Base-by-base conservation (phyloP, 169 alveolate species). In the Neospora caninum region DNA sequence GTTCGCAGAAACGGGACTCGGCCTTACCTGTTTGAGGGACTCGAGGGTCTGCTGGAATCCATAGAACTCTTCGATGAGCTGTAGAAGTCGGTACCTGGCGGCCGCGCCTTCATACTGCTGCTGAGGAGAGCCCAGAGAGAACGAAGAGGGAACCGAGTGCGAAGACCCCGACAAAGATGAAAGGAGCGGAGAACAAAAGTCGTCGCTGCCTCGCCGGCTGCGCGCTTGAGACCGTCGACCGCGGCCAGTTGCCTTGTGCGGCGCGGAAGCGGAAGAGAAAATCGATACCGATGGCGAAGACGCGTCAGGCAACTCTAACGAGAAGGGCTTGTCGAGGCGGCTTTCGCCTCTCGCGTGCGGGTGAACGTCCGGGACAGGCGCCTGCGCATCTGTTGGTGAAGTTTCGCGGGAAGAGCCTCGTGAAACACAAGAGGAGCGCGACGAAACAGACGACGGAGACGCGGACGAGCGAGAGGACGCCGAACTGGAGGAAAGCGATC, bases 41-140 rank as follows among this genome's bases (percentile, higher is more conserved):
- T 82, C 89, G 53, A 82, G 89, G n/a, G 54, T 82, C 25, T 82
- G 89, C 64, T 82, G 89, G 27, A 82, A 39, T 18, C 43, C 53
- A 31, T 82, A 82, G 64, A 82, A 82, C 34, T 82, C 89, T 34
- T 82, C 89, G 34, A 82, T 82, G 41, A 82, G 89, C 67, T 82
- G 89, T 0, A 82, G 89, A 13, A 82, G 89, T 1, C 89, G 89
- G 64, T 42, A 41, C 67, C 89, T 64, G 41, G 39, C 64, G 64
- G 86, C 86, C 29, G 86, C 86, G 27, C 45, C 45, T 16, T 78
- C 86, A n/a, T 25, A 36, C 29, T 25, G 86, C 18, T 78, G 86
- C 45, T n/a, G 86, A 0, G 39, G 42, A 13, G 86, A 78, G 39
- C 86, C 45, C n/a, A n/a, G 49, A 18, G 39, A 78, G 86, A 36